Conservation (phyloP, 129 eudicot species). For the Mikania micrantha region DNA sequence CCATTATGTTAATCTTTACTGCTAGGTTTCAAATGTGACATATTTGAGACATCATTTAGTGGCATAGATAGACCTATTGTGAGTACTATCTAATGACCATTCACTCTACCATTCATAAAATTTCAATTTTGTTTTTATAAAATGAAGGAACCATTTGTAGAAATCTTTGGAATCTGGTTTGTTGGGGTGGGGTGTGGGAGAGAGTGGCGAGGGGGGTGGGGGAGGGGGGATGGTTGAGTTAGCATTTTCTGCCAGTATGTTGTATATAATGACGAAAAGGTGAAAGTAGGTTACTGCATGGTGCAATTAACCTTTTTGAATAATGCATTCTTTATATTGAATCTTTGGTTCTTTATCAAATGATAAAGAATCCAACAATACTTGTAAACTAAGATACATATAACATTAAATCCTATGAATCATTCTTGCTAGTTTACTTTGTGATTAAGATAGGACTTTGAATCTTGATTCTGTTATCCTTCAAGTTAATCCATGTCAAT, state of each 20-base stretch:
- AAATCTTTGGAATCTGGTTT: neutral
- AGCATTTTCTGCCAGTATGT: neutral
- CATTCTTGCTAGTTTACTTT: constrained; percentile 39
- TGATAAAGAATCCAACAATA: constrained; percentile 32
- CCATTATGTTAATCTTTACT: constrained; percentile 20
- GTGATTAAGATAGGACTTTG: constrained; percentile 79
- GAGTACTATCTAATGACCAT: constrained; percentile 23
- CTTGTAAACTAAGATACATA: neutral
- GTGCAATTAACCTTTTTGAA: neutral
- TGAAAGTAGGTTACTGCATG: neutral
- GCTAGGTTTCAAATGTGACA: constrained; percentile 39
- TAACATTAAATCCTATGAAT: neutral
- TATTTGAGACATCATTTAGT: constrained; percentile 23
- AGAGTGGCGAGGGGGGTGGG: no score
- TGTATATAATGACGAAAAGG: neutral
- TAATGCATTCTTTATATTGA: constrained; percentile 6
- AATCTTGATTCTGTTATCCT: constrained; percentile 39
- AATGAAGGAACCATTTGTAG: constrained; percentile 3
- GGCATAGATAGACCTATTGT: constrained; percentile 24
- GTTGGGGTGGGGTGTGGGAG: neutral
- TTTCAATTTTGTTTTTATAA: constrained; percentile 12
- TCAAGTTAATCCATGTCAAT: constrained; percentile 54
- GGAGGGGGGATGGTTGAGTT: neutral
- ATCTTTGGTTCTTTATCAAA: constrained; percentile 29
- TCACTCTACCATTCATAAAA: constrained; percentile 13